Base-by-base conservation (phyloP, 257 asterid species). In the Orobanche coerulescens region DNA sequence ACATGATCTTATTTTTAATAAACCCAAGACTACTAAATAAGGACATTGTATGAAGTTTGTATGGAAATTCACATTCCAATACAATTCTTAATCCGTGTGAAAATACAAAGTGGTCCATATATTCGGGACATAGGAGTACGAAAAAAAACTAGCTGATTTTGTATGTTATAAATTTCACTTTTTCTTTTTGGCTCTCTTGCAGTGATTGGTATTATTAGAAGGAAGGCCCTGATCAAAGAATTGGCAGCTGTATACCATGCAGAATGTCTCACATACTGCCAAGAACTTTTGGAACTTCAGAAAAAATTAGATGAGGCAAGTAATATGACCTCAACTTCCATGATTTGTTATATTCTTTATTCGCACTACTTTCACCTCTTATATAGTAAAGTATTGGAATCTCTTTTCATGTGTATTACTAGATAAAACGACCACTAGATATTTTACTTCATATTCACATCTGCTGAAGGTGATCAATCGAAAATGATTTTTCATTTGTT, bases 191-290 rank as follows among this genome's bases (percentile, higher is more conserved):
- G n/a, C n/a, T 40, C 31, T 54, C 31, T 71, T 77, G 67, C 30
- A 91, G 95, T 84, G 98, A 76, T 91, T 71, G 98, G 96, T 10
- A 84, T 88, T 20, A 84, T 88, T 62, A 80, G 82, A 79, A 82
- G 98, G 77, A 91, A 88, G 79, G 88, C 95, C 26, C 70, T 91
- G 82, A 78, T 91, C 64, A 88, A 83, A 69, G 98, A 85, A 59
- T 70, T 91, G 82, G 96, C 98, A 16, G 96, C 87, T 39, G 77
- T 73, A 12, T 92, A 88, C 64, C 98, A 92, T 28, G 88, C 96
- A 0, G 98, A 92, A 84, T 92, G 98, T 77, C 98, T 88, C 70
- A 53, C 94, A 7, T 76, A 85, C 74, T 88, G 98, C 76, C 95
- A 82, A 75, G 88, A 89, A 69, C 95, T 92, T 40, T 73, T 84